Conservation (phyloP, 306 rosid genomes). For the Rosa chinensis region DNA sequence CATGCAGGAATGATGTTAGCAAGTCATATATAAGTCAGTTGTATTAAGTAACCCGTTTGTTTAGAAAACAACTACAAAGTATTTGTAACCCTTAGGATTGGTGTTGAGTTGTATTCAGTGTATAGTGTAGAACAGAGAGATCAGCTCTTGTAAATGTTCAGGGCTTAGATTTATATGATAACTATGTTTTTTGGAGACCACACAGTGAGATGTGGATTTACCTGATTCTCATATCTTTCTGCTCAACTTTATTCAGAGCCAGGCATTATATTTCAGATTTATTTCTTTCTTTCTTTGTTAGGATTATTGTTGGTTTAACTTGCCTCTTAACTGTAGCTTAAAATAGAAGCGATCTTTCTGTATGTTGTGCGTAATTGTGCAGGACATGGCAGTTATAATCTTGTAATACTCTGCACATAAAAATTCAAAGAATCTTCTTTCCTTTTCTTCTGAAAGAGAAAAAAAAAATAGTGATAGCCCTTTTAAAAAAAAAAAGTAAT, state of each 20-base stretch:
- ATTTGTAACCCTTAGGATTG: constrained; percentile 6
- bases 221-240: neutral
- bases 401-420: neutral
- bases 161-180: constrained; percentile 11
- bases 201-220: neutral
- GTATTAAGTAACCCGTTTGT: neutral
- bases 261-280: neutral
- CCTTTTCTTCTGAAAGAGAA: neutral
- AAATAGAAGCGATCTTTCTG: neutral
- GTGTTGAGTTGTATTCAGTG: constrained; percentile 14
- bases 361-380: neutral
- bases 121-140: neutral
- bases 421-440: neutral
- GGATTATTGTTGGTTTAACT: neutral
- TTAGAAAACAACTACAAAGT: neutral
- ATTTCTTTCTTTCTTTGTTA: neutral
- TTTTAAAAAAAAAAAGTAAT: neutral
- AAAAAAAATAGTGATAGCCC: neutral
- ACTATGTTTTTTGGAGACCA: neutral
- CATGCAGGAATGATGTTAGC: neutral
- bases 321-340: neutral
- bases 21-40: neutral
- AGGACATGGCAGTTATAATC: neutral
- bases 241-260: neutral
- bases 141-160: constrained; percentile 21